These are phyloP conservation scores for Sporothrix curviconia DNA, from an alignment of 2,329 filamentous ascomycete species.

Conservation along the genomic window DNA sequence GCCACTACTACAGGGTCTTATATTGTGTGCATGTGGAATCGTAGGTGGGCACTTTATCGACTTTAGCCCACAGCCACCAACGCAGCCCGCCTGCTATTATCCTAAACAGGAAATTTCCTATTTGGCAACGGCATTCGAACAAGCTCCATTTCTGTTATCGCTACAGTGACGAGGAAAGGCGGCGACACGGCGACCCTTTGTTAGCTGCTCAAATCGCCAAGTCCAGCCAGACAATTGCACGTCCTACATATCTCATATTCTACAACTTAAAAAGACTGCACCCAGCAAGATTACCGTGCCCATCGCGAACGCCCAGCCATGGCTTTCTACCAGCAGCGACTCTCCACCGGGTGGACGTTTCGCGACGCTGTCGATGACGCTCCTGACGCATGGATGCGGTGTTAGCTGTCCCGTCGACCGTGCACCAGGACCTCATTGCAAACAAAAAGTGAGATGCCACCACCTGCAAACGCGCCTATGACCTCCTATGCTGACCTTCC, in stretches of 20 bases:
- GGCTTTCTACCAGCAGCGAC: conserved; percentile 3
- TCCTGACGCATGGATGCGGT: background rate
- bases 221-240: background rate
- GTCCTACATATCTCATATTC: background rate
- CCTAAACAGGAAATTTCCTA: conserved; percentile 1
- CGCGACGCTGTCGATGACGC: background rate
- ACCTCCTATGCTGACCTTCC: background rate
- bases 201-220: background rate
- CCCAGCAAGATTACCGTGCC: background rate
- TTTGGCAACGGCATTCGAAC: background rate
- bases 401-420: background rate
- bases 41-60: no score
- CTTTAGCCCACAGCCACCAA: no score
- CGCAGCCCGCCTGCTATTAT: background rate
- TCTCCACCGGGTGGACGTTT: conserved; percentile 1
- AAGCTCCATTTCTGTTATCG: no score
- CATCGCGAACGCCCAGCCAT: background rate
- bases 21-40: no score
- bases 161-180: no score
- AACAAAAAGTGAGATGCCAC: background rate
- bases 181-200: no score
- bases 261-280: background rate
- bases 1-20: no score
- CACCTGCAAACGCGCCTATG: background rate
- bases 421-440: background rate